Base-by-base conservation (phyloP, 176 grass and related monocot genomes). In the Ananas comosus region DNA sequence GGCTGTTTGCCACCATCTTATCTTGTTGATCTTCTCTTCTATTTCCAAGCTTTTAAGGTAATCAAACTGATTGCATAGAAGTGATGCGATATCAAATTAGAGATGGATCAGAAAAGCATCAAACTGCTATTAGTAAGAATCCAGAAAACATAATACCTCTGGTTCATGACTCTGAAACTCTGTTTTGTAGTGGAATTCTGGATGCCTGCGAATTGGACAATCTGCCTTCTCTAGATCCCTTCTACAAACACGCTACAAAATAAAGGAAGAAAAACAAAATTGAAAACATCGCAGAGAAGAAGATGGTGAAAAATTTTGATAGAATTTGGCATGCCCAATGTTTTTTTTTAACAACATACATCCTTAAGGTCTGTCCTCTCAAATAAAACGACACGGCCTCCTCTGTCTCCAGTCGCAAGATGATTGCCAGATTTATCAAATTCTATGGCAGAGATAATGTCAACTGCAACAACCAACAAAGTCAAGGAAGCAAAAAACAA, bases 31-130 rank as follows among this genome's bases (percentile, higher is more conserved):
- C 86, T 97, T 97, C 86, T 97, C 93, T 89, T 92, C 93, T 74
- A 97, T 97, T 87, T 97, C 93, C 89, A 92, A 87, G 63, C 93
- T 97, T 80, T 97, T 97, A 63, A 97, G 93, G 71, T 97, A 97
- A 85, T 97, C 93, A 79, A 97, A 97, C 93, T 97, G 81, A 76
- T 73, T 57, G 13, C 22, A 76, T 65, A 70, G 75, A 51, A 86
- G 74, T 14, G 50, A 68, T 24, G 73, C 3, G 57, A 81, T 33
- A 50, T 83, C 47, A 88, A 74, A 72, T 68, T 73, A 77, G 6
- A 82, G 24, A 63, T 71, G 49, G 74, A 74, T 74, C 73, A 64
- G 12, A 75, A 70, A 47, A 68, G 77, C 12, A 9, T 59, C 54
- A 47, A 52, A 64, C 13, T 50, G 10, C 13, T 24, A 71, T 21